These are phyloP conservation scores for Sporothrix phasma DNA, from an alignment of 2,329 filamentous ascomycete genomes.

Conservation along the genomic window DNA sequence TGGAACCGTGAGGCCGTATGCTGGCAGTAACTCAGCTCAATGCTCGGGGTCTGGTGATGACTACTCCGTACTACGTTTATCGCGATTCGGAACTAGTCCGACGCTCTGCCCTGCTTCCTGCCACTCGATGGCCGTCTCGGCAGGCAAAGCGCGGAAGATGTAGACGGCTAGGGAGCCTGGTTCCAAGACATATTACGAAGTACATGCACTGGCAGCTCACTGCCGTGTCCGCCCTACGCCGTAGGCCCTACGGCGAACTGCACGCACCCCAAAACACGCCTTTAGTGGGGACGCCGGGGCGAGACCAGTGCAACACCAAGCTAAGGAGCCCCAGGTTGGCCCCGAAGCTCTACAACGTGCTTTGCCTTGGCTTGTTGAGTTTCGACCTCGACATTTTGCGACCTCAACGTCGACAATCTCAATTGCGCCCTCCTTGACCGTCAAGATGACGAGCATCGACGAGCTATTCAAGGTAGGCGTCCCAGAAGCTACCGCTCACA, in stretches of 20 bases:
- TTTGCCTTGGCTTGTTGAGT: neutral
- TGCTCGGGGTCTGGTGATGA: neutral
- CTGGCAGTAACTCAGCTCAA: neutral
- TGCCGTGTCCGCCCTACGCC: neutral
- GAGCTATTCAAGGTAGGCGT: constrained; percentile 45
- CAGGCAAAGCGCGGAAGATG: constrained; percentile 6
- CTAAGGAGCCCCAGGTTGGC: neutral
- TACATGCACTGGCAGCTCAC: no score
- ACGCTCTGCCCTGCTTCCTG: neutral
- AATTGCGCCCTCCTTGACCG: neutral
- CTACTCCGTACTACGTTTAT: neutral
- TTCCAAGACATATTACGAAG: no score
- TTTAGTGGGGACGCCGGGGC: neutral
- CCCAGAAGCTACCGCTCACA: no score
- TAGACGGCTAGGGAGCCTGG: no score
- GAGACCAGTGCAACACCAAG: neutral
- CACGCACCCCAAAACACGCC: neutral
- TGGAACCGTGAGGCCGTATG: no score
- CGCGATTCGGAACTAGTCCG: neutral
- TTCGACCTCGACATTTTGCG: neutral
- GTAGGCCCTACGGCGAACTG: neutral
- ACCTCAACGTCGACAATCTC: neutral
- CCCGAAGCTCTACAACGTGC: neutral
- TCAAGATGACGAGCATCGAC: constrained; percentile 46
- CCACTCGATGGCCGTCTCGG: neutral